Conservation (phyloP, 306 rosid genomes). For the Gillenia trifoliata region DNA sequence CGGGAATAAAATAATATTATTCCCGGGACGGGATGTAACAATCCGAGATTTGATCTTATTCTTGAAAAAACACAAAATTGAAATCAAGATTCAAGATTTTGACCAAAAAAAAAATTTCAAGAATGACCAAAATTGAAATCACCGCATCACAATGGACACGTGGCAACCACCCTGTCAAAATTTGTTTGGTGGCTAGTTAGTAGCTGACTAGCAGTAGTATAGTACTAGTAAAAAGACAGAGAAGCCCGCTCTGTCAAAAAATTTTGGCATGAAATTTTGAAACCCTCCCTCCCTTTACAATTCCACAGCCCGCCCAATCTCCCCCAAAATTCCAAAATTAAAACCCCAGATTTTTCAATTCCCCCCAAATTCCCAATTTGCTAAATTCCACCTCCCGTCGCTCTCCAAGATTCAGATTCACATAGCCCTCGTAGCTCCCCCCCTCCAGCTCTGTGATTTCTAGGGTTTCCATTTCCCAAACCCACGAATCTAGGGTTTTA, state of each 20-base stretch:
- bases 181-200: neutral
- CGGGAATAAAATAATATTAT: no score
- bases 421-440: neutral
- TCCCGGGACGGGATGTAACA: no score
- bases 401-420: constrained; percentile 8
- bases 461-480: constrained; percentile 34
- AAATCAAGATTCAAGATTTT: no score
- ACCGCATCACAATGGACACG: neutral
- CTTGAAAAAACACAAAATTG: no score
- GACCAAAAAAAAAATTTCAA: no score
- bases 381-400: neutral
- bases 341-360: constrained; percentile 5
- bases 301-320: constrained; percentile 18
- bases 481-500: constrained; percentile 34
- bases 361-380: neutral
- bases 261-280: constrained; percentile 51
- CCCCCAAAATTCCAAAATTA: neutral
- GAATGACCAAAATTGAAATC: neutral
- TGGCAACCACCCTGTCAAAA: neutral
- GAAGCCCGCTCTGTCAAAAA: constrained; percentile 36
- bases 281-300: constrained; percentile 17
- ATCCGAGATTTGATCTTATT: no score
- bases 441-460: neutral
- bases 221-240: neutral
- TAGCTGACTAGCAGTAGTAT: neutral